A percentile compares a stretch with the other conserved stretches of the same genome.
These are phyloP conservation scores for Platismatia glauca DNA, from an alignment of 495 filamentous ascomycete species.

Conservation along the genomic window DNA sequence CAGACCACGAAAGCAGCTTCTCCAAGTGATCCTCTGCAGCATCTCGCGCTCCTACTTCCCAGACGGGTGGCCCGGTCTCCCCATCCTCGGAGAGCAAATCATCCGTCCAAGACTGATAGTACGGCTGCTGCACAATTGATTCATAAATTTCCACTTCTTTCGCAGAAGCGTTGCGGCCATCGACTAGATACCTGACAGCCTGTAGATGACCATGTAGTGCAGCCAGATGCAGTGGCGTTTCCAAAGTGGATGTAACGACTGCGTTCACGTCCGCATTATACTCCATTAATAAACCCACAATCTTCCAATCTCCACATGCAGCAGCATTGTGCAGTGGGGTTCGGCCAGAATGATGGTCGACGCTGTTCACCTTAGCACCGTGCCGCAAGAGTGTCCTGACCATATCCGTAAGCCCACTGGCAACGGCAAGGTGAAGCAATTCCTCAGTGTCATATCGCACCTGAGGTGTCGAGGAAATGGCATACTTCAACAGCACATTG, in stretches of 20 bases:
- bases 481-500: neutral
- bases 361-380: neutral
- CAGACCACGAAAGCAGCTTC: neutral
- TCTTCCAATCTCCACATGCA: neutral
- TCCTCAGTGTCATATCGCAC: neutral
- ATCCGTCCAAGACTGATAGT: slow-evolving; percentile 3
- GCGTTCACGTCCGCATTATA: slow-evolving; percentile 6
- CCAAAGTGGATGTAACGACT: neutral
- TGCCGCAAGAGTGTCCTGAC: neutral
- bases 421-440: neutral
- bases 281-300: neutral
- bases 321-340: slow-evolving; percentile 1
- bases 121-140: slow-evolving; percentile 4
- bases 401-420: neutral
- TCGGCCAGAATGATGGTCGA: neutral
- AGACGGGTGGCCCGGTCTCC: neutral
- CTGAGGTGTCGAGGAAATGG: neutral
- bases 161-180: neutral
- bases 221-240: slow-evolving; percentile 8
- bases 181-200: slow-evolving; percentile 1
- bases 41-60: slow-evolving; percentile 1
- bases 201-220: neutral
- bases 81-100: neutral
- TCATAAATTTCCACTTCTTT: slow-evolving; percentile 1
- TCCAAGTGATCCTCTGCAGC: slow-evolving; percentile 1